A percentile compares a stretch with the other conserved stretches of the same genome.
Conservation (phyloP, 129 eudicot species). For the Lactuca saligna region DNA sequence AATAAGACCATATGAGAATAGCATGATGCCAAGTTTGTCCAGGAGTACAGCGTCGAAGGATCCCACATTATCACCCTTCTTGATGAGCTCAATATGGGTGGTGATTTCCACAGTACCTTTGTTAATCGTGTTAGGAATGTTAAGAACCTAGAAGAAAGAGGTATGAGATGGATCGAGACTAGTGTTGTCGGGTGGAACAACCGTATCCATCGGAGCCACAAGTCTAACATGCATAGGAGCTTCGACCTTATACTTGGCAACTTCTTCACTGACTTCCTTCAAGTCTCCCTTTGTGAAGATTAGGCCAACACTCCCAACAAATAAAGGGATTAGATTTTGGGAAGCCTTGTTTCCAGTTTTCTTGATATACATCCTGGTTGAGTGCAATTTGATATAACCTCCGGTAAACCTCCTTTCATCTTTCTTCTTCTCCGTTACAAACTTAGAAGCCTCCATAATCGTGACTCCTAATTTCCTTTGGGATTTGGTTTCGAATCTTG, state of each 20-base stretch:
- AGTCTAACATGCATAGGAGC: constrained; percentile 95
- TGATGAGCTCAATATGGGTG: constrained; percentile 88
- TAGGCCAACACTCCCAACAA: constrained; percentile 81
- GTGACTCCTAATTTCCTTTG: too few species aligned
- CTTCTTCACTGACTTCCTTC: constrained; percentile 84
- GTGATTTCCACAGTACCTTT: constrained; percentile 89
- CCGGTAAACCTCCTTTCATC: too few species aligned
- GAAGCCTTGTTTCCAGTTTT: constrained; percentile 63
- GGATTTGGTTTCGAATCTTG: too few species aligned
- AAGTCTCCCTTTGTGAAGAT: constrained; percentile 80
- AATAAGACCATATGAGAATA: too few species aligned
- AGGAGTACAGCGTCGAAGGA: too few species aligned
- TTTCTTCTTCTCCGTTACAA: too few species aligned
- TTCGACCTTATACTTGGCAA: constrained; percentile 92
- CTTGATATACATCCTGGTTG: constrained; percentile 67
- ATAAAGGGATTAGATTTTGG: constrained; percentile 48
- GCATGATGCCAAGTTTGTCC: too few species aligned
- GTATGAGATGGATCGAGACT: constrained; percentile 95
- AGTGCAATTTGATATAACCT: constrained; percentile 42
- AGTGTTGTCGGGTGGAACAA: constrained; percentile 92
- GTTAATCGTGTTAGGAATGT: constrained; percentile 95
- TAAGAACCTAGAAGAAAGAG: constrained; percentile 93
- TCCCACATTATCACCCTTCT: constrained; percentile 51
- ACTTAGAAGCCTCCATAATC: too few species aligned
- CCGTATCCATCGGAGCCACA: constrained; percentile 84